A percentile compares a stretch with the other conserved stretches of the same genome.
phyloP scores from a whole-genome alignment of 768 basidiomycete species.

The Collybia nuda region DNA sequence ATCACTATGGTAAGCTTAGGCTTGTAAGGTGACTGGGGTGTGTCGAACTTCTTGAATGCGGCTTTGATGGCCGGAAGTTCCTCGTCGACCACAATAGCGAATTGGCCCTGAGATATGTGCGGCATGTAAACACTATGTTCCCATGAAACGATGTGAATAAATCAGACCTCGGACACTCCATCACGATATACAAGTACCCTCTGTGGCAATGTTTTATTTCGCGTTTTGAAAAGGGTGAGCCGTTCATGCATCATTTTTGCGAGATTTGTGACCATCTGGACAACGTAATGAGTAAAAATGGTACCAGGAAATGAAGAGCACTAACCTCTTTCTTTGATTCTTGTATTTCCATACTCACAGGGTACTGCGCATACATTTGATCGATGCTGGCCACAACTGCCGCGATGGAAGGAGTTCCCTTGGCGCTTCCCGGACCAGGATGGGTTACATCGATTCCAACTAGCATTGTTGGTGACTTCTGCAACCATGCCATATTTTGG shows the following conservation, averaged over 20 bases:
- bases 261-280: constrained; percentile 75
- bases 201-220: constrained; percentile 54
- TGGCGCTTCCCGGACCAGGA: constrained; percentile 72
- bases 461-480: constrained; percentile 66
- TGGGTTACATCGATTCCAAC: constrained; percentile 85
- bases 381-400: constrained; percentile 85
- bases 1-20: constrained; percentile 73
- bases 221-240: constrained; percentile 47
- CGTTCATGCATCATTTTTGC: constrained; percentile 67
- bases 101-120: constrained; percentile 63
- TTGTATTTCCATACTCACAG: constrained; percentile 73
- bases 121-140: not conserved
- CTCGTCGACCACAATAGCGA: constrained; percentile 55
- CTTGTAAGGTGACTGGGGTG: constrained; percentile 34
- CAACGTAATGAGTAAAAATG: not conserved
- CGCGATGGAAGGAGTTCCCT: constrained; percentile 78
- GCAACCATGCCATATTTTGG: constrained; percentile 60
- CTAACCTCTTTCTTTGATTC: constrained; percentile 72
- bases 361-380: constrained; percentile 62
- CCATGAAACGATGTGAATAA: not conserved
- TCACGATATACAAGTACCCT: constrained; percentile 77
- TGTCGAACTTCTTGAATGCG: constrained; percentile 54
- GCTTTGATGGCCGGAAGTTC: constrained; percentile 66
- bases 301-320: not conserved
- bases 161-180: constrained; percentile 72